A percentile compares a stretch with the other conserved stretches of the same genome.
Conservation (phyloP, 306 rosid species). For the Luffa aegyptiaca region DNA sequence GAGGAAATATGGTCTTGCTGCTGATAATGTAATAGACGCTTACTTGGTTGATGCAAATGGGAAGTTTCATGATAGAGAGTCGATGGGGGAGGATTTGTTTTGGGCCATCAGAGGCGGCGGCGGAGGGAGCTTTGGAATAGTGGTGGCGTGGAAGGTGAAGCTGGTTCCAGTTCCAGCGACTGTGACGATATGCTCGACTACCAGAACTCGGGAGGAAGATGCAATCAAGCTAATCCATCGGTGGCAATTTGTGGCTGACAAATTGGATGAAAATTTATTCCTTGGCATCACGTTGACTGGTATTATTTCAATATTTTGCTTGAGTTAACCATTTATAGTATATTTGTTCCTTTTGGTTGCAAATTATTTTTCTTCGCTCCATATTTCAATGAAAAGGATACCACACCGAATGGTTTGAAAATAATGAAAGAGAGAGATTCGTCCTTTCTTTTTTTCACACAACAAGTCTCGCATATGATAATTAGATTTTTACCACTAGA, state of each 20-base stretch:
- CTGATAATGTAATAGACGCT: conserved; percentile 50
- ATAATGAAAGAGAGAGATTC: no score
- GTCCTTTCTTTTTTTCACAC: no score
- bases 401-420: no score
- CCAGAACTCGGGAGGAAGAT: conserved; percentile 30
- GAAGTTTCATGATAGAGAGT: background rate
- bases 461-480: no score
- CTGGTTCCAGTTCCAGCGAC: conserved; percentile 42
- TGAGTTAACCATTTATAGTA: no score
- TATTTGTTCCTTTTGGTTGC: no score
- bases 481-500: no score
- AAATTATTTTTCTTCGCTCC: no score
- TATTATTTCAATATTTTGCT: background rate
- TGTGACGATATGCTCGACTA: conserved; percentile 39
- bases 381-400: no score
- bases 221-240: conserved; percentile 32
- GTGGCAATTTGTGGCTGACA: conserved; percentile 51
- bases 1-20: conserved; percentile 60
- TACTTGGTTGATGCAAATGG: background rate
- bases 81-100: background rate
- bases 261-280: conserved; percentile 37
- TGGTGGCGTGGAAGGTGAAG: conserved; percentile 51
- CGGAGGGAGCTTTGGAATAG: conserved; percentile 32
- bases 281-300: conserved; percentile 11
- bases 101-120: background rate